Percentiles rank a stretch among this genome's conserved stretches.
These are phyloP conservation scores for Scalesia atractyloides DNA, from an alignment of 129 eudicot genomes.

Conservation along the genomic window DNA sequence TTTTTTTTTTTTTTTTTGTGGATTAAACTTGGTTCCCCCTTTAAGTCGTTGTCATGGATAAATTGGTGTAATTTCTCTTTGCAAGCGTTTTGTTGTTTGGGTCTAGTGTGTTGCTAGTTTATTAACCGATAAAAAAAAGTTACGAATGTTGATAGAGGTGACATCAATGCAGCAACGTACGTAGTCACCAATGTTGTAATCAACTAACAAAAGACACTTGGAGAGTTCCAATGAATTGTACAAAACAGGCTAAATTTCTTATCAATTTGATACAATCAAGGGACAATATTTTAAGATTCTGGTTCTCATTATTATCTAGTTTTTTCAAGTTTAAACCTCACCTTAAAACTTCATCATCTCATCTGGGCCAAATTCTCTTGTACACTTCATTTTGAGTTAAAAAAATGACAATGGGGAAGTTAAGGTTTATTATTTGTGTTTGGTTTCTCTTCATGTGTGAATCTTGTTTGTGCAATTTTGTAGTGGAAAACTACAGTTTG, in stretches of 20 bases:
- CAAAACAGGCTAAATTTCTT: not conserved
- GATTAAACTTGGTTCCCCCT: too few relatives aligned
- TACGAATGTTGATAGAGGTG: not conserved
- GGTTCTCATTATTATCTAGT: not conserved
- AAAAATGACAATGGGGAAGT: constrained; percentile 40
- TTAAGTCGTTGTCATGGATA: too few relatives aligned
- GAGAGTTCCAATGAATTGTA: not conserved
- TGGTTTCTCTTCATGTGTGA: constrained; percentile 40
- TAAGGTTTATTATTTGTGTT: constrained; percentile 32
- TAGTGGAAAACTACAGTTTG: constrained; percentile 68
- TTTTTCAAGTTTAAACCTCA: not conserved
- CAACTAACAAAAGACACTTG: not conserved
- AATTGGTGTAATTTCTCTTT: too few relatives aligned
- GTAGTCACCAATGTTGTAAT: not conserved
- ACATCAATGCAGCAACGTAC: not conserved
- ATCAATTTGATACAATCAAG: not conserved
- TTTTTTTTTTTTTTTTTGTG: too few relatives aligned
- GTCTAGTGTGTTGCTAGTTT: too few relatives aligned
- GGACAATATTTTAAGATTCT: not conserved
- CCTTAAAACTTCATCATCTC: not conserved
- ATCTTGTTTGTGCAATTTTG: constrained; percentile 56
- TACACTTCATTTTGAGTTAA: not conserved
- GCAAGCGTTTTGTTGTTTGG: too few relatives aligned
- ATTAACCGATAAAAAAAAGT: too few relatives aligned
- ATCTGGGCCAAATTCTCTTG: constrained; percentile 8